Percentiles rank a stretch among this genome's conserved stretches.
These are phyloP conservation scores for Fusarium subglutinans DNA, from an alignment of 2,329 filamentous ascomycete species.

Conservation along the genomic window DNA sequence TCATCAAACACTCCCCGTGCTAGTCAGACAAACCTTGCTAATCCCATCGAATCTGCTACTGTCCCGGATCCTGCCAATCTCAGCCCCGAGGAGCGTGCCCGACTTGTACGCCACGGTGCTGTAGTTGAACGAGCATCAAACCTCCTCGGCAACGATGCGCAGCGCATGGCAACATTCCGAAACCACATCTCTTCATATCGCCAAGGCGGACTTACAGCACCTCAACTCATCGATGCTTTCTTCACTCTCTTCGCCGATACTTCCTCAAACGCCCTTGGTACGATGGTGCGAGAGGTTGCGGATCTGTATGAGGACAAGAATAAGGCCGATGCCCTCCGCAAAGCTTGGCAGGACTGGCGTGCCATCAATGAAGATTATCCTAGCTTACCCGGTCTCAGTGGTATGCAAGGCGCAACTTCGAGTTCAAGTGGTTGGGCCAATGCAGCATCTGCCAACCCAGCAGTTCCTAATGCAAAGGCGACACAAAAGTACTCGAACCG, in stretches of 20 bases:
- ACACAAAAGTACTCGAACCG: conserved; percentile 62
- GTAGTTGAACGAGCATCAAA: conserved; percentile 87
- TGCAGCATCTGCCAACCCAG: conserved; percentile 68
- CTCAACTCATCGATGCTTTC: conserved; percentile 85
- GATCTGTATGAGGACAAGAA: conserved; percentile 87
- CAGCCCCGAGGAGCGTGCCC: conserved; percentile 82
- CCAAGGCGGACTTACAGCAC: conserved; percentile 72
- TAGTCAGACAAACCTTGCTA: conserved; percentile 38
- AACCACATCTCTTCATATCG: conserved; percentile 81
- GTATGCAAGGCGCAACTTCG: conserved; percentile 70
- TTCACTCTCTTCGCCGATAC: conserved; percentile 85
- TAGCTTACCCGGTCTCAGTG: conserved; percentile 79
- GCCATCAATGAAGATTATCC: conserved; percentile 97
- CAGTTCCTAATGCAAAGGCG: conserved; percentile 49
- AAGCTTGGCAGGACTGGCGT: conserved; percentile 94
- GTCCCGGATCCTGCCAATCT: conserved; percentile 61
- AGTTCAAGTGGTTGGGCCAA: conserved; percentile 67
- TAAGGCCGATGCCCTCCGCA: conserved; percentile 78
- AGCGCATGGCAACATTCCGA: conserved; percentile 82
- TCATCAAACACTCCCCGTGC: conserved; percentile 36
- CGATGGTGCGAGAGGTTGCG: conserved; percentile 88
- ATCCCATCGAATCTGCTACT: conserved; percentile 60
- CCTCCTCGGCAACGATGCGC: conserved; percentile 79
- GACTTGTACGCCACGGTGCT: conserved; percentile 79
- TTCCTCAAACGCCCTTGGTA: conserved; percentile 82